Evolutionary conservation across 148 eudicot species (phyloP), one percentile per base, ranked within the genome.

Genomic region (Chenopodium suecicum): DNA sequence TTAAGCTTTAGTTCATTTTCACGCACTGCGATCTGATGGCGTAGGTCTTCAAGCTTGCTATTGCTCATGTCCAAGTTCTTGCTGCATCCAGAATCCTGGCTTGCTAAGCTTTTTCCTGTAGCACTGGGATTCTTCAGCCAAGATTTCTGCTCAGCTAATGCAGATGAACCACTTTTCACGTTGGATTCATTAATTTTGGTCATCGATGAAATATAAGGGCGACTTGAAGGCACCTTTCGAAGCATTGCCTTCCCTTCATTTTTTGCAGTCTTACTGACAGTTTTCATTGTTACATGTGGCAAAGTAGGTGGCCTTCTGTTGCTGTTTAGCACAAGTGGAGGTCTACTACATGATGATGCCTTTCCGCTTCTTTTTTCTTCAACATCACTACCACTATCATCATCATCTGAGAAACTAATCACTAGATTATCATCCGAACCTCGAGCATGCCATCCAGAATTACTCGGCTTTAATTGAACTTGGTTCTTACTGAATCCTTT

Each of bases 321-420:
- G 47, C 74, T 76, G 77, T 67, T 85, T 44, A 73, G 73, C 48
- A 76, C 85, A 46, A 11, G 72, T 13, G 83, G 50, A 68, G 70
- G 78, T n/a, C 69, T 70, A 82, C 66, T 78, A 46, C 58, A 70
- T 80, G 70, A 75, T 31, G 46, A 68, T 70, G 63, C 66, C 63
- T 83, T 84, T 66, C 60, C 72, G 63, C 32, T 79, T 65, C 77
- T 81, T 66, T 66, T 58, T 78, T 88, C 89, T 79, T 91, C 92
- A 78, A 82, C 76, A 60, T 92, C 94, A 76, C 92, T 92, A 76
- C 89, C 90, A 85, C 94, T 91, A 75, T 92, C 94, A 75, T 91
- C 86, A 70, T 84, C 94, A 82, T 92, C 97, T 32, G 94, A 91
- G 72, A 92, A 92, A 66, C 90, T 89, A 73, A 92, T 92, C 74